Percentiles rank a stretch among this genome's conserved stretches.
Evolutionary conservation across 768 basidiomycete genomes (phyloP).

Genomic region (Mycena haematopus): DNA sequence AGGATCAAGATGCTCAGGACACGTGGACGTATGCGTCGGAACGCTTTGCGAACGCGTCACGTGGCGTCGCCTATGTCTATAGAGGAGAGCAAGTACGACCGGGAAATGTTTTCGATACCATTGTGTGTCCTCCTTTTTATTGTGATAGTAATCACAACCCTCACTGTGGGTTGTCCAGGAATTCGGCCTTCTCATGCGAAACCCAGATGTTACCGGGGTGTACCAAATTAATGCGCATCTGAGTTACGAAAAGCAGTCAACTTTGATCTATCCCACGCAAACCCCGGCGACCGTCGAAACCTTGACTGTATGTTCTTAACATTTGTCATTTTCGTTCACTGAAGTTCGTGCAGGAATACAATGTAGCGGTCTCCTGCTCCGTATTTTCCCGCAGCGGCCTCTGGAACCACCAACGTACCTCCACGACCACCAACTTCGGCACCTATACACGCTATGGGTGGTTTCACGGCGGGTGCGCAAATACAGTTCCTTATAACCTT

Average conservation of each 20-base stretch:
- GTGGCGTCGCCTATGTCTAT: conserved; percentile 1
- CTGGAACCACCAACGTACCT: not conserved
- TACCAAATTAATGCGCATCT: conserved; percentile 1
- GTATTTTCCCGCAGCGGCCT: conserved; percentile 1
- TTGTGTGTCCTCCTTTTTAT: not conserved
- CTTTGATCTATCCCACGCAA: not conserved
- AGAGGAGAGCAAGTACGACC: conserved; percentile 9
- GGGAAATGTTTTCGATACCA: conserved; percentile 6
- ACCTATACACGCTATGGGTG: not conserved
- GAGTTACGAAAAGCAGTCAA: not conserved
- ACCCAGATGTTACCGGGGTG: not conserved
- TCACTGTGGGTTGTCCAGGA: not conserved
- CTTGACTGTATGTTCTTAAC: not conserved
- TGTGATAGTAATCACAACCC: not conserved
- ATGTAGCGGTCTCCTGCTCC: conserved; percentile 7
- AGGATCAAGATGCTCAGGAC: conserved; percentile 1
- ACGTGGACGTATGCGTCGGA: conserved; percentile 8
- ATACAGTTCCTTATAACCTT: not conserved
- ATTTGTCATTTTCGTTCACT: not conserved
- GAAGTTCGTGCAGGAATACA: not conserved
- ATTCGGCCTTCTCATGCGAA: not conserved
- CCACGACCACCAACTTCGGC: not conserved
- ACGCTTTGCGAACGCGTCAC: conserved; percentile 1
- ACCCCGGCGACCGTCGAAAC: not conserved
- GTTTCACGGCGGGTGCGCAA: not conserved